These are phyloP conservation scores for Penicillium longicatenatum DNA, from an alignment of 495 filamentous ascomycete genomes.

Conservation along the genomic window DNA sequence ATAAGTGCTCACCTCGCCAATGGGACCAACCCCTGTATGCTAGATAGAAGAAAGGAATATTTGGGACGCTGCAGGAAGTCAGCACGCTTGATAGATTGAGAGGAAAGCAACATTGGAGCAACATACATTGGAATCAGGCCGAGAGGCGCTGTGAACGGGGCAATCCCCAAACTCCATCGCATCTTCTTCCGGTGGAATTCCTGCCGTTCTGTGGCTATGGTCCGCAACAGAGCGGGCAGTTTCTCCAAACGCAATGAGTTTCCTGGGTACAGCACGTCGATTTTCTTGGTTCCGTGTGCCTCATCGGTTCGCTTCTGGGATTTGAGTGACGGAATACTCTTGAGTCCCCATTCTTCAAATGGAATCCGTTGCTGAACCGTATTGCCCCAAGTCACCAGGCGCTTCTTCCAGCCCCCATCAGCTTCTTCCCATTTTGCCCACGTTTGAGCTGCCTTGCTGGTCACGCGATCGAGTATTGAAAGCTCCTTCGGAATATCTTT, in stretches of 20 bases:
- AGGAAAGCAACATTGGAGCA: background rate
- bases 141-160: constrained; percentile 83
- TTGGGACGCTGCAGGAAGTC: constrained; percentile 66
- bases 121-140: constrained; percentile 83
- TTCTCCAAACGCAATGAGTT: constrained; percentile 63
- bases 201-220: constrained; percentile 75
- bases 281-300: constrained; percentile 61
- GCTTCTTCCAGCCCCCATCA: constrained; percentile 83
- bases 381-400: constrained; percentile 84
- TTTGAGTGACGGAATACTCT: constrained; percentile 86
- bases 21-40: constrained; percentile 76
- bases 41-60: constrained; percentile 97
- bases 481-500: constrained; percentile 48
- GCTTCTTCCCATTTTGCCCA: constrained; percentile 87
- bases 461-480: constrained; percentile 63
- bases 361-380: constrained; percentile 80
- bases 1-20: constrained; percentile 52
- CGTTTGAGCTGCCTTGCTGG: constrained; percentile 66
- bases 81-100: background rate
- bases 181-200: constrained; percentile 72
- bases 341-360: constrained; percentile 96
- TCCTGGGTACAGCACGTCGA: constrained; percentile 78
- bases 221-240: constrained; percentile 61
- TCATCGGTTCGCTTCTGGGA: constrained; percentile 63
- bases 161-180: constrained; percentile 75